These are phyloP conservation scores for Daldinia decipiens DNA, from an alignment of 495 filamentous ascomycete species.

Conservation along the genomic window DNA sequence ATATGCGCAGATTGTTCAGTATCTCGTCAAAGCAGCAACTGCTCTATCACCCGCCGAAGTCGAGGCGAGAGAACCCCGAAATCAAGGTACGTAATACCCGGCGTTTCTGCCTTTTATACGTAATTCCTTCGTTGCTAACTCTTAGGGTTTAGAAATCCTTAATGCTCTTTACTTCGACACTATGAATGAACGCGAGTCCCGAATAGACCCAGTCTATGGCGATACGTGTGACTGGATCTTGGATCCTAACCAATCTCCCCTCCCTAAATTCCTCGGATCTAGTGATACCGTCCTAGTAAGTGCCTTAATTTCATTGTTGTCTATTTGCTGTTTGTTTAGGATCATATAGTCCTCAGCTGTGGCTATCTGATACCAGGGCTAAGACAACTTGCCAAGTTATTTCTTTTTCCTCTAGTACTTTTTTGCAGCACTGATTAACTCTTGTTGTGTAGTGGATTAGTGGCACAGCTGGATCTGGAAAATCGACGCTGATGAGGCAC, in stretches of 20 bases:
- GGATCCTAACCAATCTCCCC: conserved; percentile 37
- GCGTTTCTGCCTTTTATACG: not conserved
- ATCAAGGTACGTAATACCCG: conserved; percentile 42
- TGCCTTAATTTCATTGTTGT: not conserved
- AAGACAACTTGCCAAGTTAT: not conserved
- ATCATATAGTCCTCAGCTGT: too few relatives aligned
- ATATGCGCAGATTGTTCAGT: conserved; percentile 41
- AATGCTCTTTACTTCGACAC: conserved; percentile 48
- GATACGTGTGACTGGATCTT: conserved; percentile 50
- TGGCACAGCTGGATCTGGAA: conserved; percentile 51
- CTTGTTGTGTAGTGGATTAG: conserved; percentile 44
- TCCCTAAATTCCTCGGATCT: conserved; percentile 38
- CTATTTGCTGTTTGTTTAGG: not conserved
- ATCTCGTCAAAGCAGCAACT: conserved; percentile 42
- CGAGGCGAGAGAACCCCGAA: conserved; percentile 46
- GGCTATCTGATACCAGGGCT: not conserved
- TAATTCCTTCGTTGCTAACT: not conserved
- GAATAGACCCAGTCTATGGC: conserved; percentile 46
- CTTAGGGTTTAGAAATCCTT: conserved; percentile 43
- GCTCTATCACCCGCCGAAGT: conserved; percentile 42
- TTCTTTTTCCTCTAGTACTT: not conserved
- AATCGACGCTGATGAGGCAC: conserved; percentile 53
- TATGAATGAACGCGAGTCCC: conserved; percentile 48
- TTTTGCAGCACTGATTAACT: conserved; percentile 14
- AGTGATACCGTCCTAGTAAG: conserved; percentile 40